Evolutionary conservation across 1,284 basidiomycete genomes (phyloP).

Genomic region (Malassezia obtusa): DNA sequence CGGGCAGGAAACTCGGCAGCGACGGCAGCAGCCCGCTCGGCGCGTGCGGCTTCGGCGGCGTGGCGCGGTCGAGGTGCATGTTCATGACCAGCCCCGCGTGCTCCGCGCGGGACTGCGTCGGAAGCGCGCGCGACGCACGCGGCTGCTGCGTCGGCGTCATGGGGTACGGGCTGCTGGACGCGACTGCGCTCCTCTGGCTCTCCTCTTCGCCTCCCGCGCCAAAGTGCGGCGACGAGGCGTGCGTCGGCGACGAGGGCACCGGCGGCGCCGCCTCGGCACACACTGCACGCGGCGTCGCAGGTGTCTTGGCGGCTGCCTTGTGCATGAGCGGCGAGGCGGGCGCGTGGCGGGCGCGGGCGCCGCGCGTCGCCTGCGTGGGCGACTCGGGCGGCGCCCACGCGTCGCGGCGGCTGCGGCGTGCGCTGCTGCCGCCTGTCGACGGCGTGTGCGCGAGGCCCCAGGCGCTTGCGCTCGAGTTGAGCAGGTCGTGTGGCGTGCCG

Average conservation of each 20-base stretch:
- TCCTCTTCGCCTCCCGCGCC: background rate
- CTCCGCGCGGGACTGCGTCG: background rate
- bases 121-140: background rate
- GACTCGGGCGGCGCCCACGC: constrained; percentile 10
- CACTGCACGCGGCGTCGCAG: background rate
- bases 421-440: background rate
- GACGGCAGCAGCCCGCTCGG: background rate
- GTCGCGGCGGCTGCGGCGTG: background rate
- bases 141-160: background rate
- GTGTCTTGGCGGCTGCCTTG: background rate
- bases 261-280: too few species aligned
- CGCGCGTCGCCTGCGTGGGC: constrained; percentile 6
- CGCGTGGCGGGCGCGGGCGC: background rate
- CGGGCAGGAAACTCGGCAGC: background rate
- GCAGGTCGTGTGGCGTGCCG: background rate
- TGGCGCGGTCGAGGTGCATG: background rate
- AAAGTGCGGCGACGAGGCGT: background rate
- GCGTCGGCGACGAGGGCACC: background rate
- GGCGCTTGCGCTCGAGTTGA: background rate
- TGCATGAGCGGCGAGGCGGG: background rate
- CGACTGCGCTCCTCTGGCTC: background rate
- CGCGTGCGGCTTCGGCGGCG: background rate
- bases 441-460: background rate
- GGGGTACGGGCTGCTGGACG: constrained; percentile 8
- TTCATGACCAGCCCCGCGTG: background rate